Conservation (phyloP, 169 alveolate species). For the Cryptosporidium viatorum region DNA sequence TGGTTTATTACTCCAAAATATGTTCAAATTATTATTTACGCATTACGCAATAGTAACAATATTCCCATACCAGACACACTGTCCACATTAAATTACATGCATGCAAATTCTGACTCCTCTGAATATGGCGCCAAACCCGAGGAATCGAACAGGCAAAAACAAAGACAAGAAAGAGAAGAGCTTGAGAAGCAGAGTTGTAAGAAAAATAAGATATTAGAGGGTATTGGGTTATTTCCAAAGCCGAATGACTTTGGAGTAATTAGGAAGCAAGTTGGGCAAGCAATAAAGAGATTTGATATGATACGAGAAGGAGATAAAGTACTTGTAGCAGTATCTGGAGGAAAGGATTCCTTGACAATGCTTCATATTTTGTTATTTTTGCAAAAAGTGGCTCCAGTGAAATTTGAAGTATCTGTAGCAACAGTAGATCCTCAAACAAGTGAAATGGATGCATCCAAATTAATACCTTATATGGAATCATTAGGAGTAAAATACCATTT, state of each 20-base stretch:
- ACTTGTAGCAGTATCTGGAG: conserved; percentile 93
- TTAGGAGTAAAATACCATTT: conserved; percentile 90
- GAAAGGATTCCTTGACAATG: conserved; percentile 93
- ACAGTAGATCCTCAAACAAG: conserved; percentile 94
- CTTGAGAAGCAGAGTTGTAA: neutral
- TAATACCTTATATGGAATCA: conserved; percentile 81
- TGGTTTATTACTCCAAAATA: conserved; percentile 68
- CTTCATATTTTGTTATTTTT: conserved; percentile 86
- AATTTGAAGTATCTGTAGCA: conserved; percentile 89
- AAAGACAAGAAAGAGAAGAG: neutral
- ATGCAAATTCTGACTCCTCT: neutral
- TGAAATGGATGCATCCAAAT: conserved; percentile 91
- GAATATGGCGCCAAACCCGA: neutral
- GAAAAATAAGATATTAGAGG: neutral
- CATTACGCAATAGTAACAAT: neutral
- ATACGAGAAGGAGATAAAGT: conserved; percentile 91
- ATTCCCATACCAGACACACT: neutral
- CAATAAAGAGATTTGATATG: conserved; percentile 91
- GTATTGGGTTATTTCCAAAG: conserved; percentile 12
- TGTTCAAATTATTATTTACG: conserved; percentile 4
- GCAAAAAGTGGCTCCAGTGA: conserved; percentile 85
- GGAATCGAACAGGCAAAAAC: neutral
- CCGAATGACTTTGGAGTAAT: conserved; percentile 75
- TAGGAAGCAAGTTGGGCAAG: conserved; percentile 86
- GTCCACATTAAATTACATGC: conserved; percentile 4